Percentiles rank a stretch among this genome's conserved stretches.
Evolutionary conservation across 179 eudicot species (phyloP).

Genomic region (Corrigiola litoralis): DNA sequence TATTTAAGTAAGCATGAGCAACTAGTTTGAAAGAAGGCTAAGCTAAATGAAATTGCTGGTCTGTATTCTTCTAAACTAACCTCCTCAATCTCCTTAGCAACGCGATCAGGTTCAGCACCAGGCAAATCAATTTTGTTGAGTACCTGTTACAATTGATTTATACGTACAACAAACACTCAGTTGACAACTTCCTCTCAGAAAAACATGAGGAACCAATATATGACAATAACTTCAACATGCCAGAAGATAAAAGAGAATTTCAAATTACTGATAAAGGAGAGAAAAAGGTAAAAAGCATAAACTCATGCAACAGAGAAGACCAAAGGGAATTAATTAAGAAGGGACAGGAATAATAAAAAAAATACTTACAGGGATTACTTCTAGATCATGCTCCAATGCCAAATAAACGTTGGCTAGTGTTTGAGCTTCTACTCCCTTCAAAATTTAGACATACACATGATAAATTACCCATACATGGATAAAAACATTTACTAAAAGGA

Average conservation of each 20-base stretch:
- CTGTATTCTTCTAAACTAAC: constrained; percentile 37
- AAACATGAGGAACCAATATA: background rate
- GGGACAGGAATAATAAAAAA: background rate
- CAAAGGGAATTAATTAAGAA: background rate
- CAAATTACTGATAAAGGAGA: background rate
- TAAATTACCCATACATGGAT: background rate
- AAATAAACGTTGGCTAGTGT: constrained; percentile 91
- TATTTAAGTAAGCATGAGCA: background rate
- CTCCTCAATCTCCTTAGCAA: constrained; percentile 91
- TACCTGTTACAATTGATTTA: constrained; percentile 47
- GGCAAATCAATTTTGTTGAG: constrained; percentile 95
- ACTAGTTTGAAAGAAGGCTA: background rate
- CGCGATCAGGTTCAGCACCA: constrained; percentile 91
- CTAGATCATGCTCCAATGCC: constrained; percentile 94
- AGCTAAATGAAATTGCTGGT: background rate
- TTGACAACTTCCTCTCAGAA: background rate
- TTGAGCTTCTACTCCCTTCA: constrained; percentile 99
- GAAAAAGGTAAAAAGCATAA: background rate
- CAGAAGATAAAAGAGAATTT: background rate
- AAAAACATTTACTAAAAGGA: background rate
- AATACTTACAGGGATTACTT: constrained; percentile 81
- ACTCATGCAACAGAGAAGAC: background rate
- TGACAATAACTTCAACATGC: background rate
- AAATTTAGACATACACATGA: constrained; percentile 3
- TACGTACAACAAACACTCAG: background rate